Evolutionary conservation across 2,329 filamentous ascomycete genomes (phyloP).

Genomic region (Rhinocladiella similis): DNA sequence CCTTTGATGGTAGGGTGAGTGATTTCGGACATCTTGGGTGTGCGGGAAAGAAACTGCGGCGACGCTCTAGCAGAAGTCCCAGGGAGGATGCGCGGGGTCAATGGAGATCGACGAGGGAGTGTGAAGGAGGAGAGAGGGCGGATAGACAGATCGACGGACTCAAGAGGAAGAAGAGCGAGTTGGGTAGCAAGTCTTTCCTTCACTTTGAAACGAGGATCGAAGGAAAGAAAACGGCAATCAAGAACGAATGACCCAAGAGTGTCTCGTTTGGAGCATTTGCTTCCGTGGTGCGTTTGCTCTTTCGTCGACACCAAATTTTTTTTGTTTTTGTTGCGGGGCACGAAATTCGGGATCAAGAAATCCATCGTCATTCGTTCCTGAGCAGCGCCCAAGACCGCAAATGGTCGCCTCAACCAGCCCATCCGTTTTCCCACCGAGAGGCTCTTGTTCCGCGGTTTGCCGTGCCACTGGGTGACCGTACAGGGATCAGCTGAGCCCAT

Average conservation of each 20-base stretch:
- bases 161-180: neutral
- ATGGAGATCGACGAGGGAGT: neutral
- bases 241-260: no score
- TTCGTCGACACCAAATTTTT: neutral
- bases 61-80: neutral
- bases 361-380: constrained; percentile 1
- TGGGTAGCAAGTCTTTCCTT: no score
- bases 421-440: no score
- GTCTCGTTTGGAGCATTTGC: no score
- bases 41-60: neutral
- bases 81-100: constrained; percentile 12
- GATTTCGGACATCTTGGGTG: constrained; percentile 62
- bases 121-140: neutral
- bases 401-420: neutral
- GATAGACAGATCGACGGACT: neutral
- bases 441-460: neutral
- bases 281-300: no score
- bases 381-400: neutral
- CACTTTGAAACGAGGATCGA: neutral
- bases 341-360: neutral
- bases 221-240: no score
- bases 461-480: neutral
- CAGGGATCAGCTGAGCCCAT: neutral
- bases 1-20: constrained; percentile 76
- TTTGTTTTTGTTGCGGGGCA: neutral